Evolutionary conservation across 2,329 filamentous ascomycete species (phyloP).

Genomic region (Cryphonectria carpinicola): DNA sequence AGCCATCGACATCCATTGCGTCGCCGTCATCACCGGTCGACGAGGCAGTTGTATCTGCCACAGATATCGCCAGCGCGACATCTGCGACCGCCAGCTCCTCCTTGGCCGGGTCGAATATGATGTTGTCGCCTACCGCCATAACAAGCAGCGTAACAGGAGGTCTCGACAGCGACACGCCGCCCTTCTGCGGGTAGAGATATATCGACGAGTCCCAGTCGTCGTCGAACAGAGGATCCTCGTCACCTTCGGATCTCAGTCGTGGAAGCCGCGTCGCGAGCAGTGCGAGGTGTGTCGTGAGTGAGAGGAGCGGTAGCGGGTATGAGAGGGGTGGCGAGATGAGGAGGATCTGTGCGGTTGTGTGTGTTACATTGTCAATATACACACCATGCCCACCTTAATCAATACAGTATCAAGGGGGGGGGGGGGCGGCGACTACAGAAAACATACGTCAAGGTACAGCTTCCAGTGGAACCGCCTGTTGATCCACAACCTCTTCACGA

Average conservation of each 20-base stretch:
- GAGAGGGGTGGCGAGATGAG: constrained; percentile 91
- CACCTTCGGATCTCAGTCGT: constrained; percentile 80
- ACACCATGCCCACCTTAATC: background rate
- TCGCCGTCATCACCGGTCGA: constrained; percentile 32
- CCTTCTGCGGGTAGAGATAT: constrained; percentile 70
- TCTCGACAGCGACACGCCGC: constrained; percentile 45
- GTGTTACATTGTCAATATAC: constrained; percentile 22
- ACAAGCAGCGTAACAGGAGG: constrained; percentile 92
- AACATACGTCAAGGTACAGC: constrained; percentile 85
- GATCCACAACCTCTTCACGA: constrained; percentile 77
- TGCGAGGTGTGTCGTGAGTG: constrained; percentile 89
- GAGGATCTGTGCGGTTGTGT: constrained; percentile 84
- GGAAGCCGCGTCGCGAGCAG: constrained; percentile 87
- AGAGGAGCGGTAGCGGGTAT: constrained; percentile 90
- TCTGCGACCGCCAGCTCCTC: constrained; percentile 95
- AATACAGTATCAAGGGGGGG: background rate
- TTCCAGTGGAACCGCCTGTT: constrained; percentile 96
- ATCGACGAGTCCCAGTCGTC: constrained; percentile 92
- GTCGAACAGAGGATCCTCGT: constrained; percentile 97
- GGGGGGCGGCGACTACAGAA: constrained; percentile 8
- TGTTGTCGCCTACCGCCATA: constrained; percentile 81
- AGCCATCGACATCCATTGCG: constrained; percentile 47
- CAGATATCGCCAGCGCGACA: constrained; percentile 81
- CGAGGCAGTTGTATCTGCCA: constrained; percentile 54
- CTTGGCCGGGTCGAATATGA: constrained; percentile 89